Conservation (phyloP, 2,329 filamentous ascomycete genomes). For the Blastomyces parvus region DNA sequence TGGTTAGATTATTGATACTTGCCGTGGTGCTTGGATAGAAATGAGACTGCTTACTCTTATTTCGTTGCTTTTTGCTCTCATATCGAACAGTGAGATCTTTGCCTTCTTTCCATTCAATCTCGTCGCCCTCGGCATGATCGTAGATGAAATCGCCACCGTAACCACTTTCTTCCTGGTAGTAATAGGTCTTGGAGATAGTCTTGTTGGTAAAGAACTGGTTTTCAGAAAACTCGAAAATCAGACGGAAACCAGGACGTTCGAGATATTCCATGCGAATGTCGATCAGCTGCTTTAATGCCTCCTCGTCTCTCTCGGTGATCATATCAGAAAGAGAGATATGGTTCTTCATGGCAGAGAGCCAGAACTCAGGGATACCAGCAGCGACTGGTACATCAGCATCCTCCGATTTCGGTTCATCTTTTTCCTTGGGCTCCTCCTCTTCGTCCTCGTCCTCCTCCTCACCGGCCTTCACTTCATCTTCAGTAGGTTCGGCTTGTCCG, state of each 20-base stretch:
- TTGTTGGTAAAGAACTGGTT: slow-evolving; percentile 99
- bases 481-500: slow-evolving; percentile 72
- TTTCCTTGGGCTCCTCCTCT: slow-evolving; percentile 48
- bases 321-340: slow-evolving; percentile 94
- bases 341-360: slow-evolving; percentile 99
- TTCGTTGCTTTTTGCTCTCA: slow-evolving; percentile 99
- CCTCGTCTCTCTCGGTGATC: slow-evolving; percentile 96
- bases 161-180: slow-evolving; percentile 96
- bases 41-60: slow-evolving; percentile 71
- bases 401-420: slow-evolving; percentile 44
- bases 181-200: slow-evolving; percentile 95
- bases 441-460: slow-evolving; percentile 68
- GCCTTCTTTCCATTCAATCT: slow-evolving; percentile 91
- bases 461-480: slow-evolving; percentile 76
- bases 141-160: slow-evolving; percentile 99
- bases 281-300: slow-evolving; percentile 75
- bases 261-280: slow-evolving; percentile 99
- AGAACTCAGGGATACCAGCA: slow-evolving; percentile 94
- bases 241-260: slow-evolving; percentile 92
- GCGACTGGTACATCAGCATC: slow-evolving; percentile 41
- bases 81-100: slow-evolving; percentile 90
- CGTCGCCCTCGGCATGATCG: slow-evolving; percentile 94
- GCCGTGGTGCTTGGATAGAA: not conserved
- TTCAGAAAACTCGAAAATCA: slow-evolving; percentile 92
- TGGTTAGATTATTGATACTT: not conserved